These are phyloP conservation scores for Penicillium simplicissimum DNA, from an alignment of 495 filamentous ascomycete species.

Conservation along the genomic window DNA sequence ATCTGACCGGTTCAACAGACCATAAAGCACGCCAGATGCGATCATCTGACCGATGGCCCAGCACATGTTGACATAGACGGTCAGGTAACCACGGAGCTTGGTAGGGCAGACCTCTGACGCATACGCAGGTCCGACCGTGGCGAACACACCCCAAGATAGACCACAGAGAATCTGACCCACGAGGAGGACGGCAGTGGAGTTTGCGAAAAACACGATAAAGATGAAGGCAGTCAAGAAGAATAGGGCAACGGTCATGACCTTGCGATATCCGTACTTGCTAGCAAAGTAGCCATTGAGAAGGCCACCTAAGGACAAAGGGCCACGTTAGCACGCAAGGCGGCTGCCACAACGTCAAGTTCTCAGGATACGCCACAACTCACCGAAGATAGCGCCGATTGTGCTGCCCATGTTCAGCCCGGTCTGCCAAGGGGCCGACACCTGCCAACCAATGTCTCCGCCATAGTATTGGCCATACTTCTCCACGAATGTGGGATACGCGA, in stretches of 20 bases:
- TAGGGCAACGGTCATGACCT: constrained; percentile 44
- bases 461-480: constrained; percentile 37
- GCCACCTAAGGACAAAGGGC: constrained; percentile 18
- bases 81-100: constrained; percentile 56
- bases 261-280: constrained; percentile 48
- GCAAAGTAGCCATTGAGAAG: constrained; percentile 48
- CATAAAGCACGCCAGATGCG: constrained; percentile 53
- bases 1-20: constrained; percentile 36
- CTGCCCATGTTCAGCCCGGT: constrained; percentile 37
- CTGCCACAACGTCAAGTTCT: too few relatives aligned
- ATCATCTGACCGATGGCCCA: constrained; percentile 68
- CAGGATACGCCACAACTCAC: constrained; percentile 8
- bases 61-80: constrained; percentile 64
- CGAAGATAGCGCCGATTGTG: constrained; percentile 37
- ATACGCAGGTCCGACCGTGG: constrained; percentile 60
- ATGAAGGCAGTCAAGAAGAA: constrained; percentile 47
- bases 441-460: constrained; percentile 21
- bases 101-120: constrained; percentile 63
- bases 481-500: constrained; percentile 39
- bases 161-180: constrained; percentile 48
- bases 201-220: constrained; percentile 56
- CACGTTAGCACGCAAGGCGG: not conserved
- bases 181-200: constrained; percentile 41
- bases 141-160: constrained; percentile 54
- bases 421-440: constrained; percentile 40